Base-by-base conservation (phyloP, 179 eudicot genomes). In the Beta macrorhiza region DNA sequence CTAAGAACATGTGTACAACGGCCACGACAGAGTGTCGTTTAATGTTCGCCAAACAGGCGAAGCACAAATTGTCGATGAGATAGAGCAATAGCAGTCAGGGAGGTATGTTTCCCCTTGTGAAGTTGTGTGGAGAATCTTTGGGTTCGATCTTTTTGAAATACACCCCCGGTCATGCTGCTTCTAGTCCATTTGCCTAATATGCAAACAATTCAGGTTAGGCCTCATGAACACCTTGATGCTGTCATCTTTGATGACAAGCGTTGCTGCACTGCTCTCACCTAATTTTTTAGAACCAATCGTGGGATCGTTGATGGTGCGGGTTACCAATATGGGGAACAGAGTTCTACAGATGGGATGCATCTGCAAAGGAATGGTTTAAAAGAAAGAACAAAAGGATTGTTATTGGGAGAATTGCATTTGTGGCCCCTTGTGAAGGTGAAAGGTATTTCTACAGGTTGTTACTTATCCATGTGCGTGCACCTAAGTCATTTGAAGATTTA, bases 1-100 rank as follows among this genome's bases (percentile, higher is more conserved):
- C 7, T 83, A 83, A 61, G 83, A 83, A 29, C 78, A 80, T 9
- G 71, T 84, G 0, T 77, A 73, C 45, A 76, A 83, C 22, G 83
- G 81, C 7, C 78, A 79, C 70, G 80, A 78, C 52, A 11, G 47
- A 7, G 53, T 61, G 29, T 14, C 47, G 0, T 25, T 74, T 52
- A n/a, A 15, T 4, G 0, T 81, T 19, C 67, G 13, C 1, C 12
- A 13, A 3, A 0, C 17, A 11, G 16, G n/a, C 4, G 63, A 58
- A 19, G 5, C 20, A 2, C 19, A 14, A 1, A 19, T 58, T 16
- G 14, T 58, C 3, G 78, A 80, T 61, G 82, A 82, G 29, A 83
- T 86, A 12, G 17, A 44, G 1, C 53, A 44, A 1, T 85, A 37
- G 4, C 83, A 79, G 45, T 57, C 22, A 22, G 77, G 68, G 7